These are phyloP conservation scores for Dictyostelium firmibasis DNA, from an alignment of 78 protist species.

Conservation along the genomic window DNA sequence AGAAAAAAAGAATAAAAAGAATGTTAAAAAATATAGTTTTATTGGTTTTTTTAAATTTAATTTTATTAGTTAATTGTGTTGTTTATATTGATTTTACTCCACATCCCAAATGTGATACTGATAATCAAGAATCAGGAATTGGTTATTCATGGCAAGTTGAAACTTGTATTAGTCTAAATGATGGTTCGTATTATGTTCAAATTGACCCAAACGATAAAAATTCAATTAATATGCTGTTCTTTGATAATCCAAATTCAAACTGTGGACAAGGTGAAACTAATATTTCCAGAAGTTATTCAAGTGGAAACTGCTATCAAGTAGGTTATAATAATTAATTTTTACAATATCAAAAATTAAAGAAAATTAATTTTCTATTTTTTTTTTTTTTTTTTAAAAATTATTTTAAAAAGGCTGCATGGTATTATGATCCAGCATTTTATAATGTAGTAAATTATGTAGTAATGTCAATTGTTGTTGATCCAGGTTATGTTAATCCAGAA, in stretches of 20 bases:
- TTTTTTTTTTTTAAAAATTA: too few species aligned
- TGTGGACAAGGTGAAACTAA: background rate
- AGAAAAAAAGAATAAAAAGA: background rate
- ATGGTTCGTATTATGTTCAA: background rate
- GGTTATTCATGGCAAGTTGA: background rate
- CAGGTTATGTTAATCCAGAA: constrained; percentile 3
- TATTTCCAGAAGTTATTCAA: background rate
- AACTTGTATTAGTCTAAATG: background rate
- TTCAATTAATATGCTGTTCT: background rate
- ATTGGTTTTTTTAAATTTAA: background rate
- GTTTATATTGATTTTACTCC: background rate
- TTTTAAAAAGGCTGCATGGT: background rate
- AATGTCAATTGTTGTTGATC: constrained; percentile 10
- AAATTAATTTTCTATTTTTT: too few species aligned
- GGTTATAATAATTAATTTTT: background rate
- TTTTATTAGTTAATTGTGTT: background rate
- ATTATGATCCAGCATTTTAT: background rate
- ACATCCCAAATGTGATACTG: background rate
- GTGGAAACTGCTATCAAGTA: constrained; percentile 12
- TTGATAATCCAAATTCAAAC: background rate
- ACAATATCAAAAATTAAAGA: too few species aligned
- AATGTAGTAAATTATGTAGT: constrained; percentile 1
- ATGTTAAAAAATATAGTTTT: background rate
- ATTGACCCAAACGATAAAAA: background rate
- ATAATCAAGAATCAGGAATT: background rate